These are phyloP conservation scores for Lentinula boryana DNA, from an alignment of 768 basidiomycete genomes.

Conservation along the genomic window DNA sequence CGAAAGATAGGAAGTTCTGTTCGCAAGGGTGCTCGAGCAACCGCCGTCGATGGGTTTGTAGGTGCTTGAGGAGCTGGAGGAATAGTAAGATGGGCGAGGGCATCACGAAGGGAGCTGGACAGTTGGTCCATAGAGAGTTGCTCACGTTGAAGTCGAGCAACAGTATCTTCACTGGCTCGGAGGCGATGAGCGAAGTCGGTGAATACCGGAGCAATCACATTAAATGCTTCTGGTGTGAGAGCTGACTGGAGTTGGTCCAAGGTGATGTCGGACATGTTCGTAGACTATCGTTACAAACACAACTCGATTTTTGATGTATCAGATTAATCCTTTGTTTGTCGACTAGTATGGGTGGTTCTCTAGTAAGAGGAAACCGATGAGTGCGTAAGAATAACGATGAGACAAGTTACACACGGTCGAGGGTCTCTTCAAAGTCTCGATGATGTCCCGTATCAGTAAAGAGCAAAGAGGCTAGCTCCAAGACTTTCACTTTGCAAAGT, in stretches of 20 bases:
- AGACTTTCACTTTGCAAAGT: slow-evolving; percentile 2
- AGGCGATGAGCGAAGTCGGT: neutral
- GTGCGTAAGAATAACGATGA: neutral
- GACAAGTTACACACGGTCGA: neutral
- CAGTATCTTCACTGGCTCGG: neutral
- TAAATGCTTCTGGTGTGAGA: neutral
- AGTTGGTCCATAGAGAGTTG: neutral
- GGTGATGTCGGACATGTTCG: neutral
- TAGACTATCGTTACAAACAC: neutral
- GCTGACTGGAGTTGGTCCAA: neutral
- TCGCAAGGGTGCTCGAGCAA: neutral
- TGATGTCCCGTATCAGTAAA: neutral
- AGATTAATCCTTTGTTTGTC: neutral
- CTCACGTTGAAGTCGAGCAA: neutral
- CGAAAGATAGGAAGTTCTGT: neutral
- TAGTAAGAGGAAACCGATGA: neutral
- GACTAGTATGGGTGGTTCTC: neutral
- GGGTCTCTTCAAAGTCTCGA: neutral
- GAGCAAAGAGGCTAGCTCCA: neutral
- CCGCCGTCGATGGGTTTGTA: neutral
- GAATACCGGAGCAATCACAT: neutral
- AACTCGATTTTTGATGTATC: neutral
- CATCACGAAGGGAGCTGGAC: neutral
- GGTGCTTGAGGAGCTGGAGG: neutral
- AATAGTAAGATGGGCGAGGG: neutral